Conservation (phyloP, 2,329 filamentous ascomycete genomes). For the Colletotrichum aenigma region DNA sequence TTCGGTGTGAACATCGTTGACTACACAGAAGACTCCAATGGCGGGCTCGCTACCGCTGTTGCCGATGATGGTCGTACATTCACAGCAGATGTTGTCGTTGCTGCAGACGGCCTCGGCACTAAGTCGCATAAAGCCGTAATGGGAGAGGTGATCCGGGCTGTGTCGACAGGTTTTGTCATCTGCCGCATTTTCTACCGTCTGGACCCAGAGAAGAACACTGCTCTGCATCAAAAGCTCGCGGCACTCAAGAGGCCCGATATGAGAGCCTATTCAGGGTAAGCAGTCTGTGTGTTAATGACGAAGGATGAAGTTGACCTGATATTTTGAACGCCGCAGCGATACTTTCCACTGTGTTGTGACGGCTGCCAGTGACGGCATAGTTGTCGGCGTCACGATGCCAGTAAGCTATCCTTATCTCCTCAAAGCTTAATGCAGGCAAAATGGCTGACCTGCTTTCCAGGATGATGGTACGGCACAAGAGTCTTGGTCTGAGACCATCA, state of each 20-base stretch:
- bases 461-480: background rate
- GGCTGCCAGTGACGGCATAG: background rate
- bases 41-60: background rate
- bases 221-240: background rate
- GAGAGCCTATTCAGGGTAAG: background rate
- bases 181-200: background rate
- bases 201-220: background rate
- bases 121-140: background rate
- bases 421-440: rapidly evolving
- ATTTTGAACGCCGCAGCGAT: background rate
- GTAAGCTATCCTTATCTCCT: background rate
- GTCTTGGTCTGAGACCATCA: background rate
- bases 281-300: rapidly evolving
- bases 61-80: background rate
- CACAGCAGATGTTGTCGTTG: background rate
- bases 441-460: background rate
- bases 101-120: background rate
- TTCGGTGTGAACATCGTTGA: background rate
- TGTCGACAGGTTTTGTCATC: background rate
- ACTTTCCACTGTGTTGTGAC: background rate
- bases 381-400: background rate
- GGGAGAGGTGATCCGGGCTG: background rate
- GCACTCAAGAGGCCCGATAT: background rate
- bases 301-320: background rate
- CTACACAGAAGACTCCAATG: background rate